Base-by-base conservation (phyloP, 176 grass and related monocot species). In the Oryza coarctata region DNA sequence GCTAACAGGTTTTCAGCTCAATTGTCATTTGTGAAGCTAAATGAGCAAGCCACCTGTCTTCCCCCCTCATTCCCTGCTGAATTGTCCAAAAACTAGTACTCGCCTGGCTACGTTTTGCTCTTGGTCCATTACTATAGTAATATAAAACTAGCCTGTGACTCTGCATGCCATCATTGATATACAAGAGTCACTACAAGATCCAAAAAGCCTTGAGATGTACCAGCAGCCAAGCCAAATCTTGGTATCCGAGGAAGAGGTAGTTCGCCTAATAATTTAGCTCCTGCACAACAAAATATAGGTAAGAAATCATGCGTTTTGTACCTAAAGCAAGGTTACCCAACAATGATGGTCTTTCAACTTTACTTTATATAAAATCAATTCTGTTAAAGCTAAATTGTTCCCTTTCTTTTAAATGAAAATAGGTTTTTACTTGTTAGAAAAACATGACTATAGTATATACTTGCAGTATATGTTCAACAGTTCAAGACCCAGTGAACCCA, bases 211-310 rank as follows among this genome's bases (percentile, higher is more conserved):
- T 73, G 84, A 65, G 57, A 64, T 73, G 79, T 86, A 86, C 84
- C 76, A 73, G n/a, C n/a, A 71, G 27, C 6, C 2, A 3, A 0
- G 0, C 9, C 45, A 3, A 71, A 26, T 65, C 22, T 85, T 43
- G 6, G 0, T 39, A 76, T 20, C 28, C 45, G 23, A 67, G 68
- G 26, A 35, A 9, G 0, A 74, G 45, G 62, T n/a, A 38, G 68
- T 8, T 55, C 7, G 20, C 55, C 55, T 6, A 10, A 7, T 6
- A 75, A 60, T 29, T 69, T 84, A 30, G 0, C 0, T 85, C 60
- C 82, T 82, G 65, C 57, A 85, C 7, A 81, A 77, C 28, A 85
- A 20, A 85, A 35, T 65, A 76, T 57, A 66, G 52, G 65, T 85
- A 81, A 89, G 77, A 6, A 60, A 60, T 25, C 33, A 76, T 57